Evolutionary conservation across 208 protist species (phyloP), one percentile per base, ranked within the genome.

Genomic region (Acanthamoeba divionensis): DNA sequence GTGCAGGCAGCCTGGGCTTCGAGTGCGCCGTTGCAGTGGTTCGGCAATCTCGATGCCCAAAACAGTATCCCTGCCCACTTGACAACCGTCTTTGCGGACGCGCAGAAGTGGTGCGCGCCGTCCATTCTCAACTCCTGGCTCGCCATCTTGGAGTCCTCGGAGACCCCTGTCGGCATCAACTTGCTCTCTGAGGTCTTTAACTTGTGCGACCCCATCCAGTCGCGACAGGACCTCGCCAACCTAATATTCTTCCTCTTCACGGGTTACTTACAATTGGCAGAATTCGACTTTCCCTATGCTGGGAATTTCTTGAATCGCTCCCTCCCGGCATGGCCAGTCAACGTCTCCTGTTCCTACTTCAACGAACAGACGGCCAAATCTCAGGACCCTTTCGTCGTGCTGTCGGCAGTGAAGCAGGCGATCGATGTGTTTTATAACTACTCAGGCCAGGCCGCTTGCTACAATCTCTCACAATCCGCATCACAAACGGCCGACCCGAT

Each of bases 1-100:
- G 48, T 95, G 1, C 93, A 91, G 57, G 95, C 90, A 29, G 82
- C 92, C 10, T 62, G 94, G 0, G 95, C 93, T 6, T 90, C 93
- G 15, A 90, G 89, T 7, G 94, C 93, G 18, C 95, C 95, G 3
- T 90, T 95, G 33, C 45, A 83, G 60, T 77, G 18, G 21, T 15
- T 15, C 15, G 21, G 73, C 73, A 13, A 13, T 24, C 18, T n/a
- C 44, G 63, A 79, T 26, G 85, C 21, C 33, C 91, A 89, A 33
- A 26, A 91, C 21, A 91, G 21, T 66, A 62, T 91, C 29, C 65
- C 75, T 82, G 36, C 8, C 6, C 47, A 91, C 10, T 67, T 92
- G 15, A 33, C 90, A 15, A 80, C 71, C 36, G 13, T 2, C 31
- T 80, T 73, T 18, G 29, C 24, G 18, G 47, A 73, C 38, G 65